Evolutionary conservation across 768 basidiomycete genomes (phyloP).

Genomic region (Filobasidium floriforme): DNA sequence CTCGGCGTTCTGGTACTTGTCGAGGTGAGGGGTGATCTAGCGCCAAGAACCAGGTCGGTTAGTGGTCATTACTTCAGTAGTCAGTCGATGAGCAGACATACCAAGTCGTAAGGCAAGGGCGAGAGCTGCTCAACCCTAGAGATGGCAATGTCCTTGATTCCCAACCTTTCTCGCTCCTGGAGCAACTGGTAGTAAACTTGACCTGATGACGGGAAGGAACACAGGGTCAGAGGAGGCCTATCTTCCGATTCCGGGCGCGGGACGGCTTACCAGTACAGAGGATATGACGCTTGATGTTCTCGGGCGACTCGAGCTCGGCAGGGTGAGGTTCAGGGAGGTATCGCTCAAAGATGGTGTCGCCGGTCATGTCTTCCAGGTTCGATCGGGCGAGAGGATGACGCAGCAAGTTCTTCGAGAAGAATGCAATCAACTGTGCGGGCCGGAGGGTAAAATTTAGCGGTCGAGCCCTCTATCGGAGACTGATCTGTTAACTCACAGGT

Average conservation of each 20-base stretch:
- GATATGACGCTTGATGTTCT: slow-evolving; percentile 84
- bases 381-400: slow-evolving; percentile 92
- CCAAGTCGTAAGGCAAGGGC: slow-evolving; percentile 93
- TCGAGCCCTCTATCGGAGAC: slow-evolving; percentile 10
- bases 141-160: slow-evolving; percentile 87
- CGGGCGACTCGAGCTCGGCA: slow-evolving; percentile 63
- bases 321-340: slow-evolving; percentile 79
- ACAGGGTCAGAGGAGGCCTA: no score
- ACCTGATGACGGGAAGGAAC: slow-evolving; percentile 45
- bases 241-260: no score
- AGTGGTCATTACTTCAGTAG: background rate
- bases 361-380: slow-evolving; percentile 74
- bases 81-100: slow-evolving; percentile 45
- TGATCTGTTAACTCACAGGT: slow-evolving; percentile 55
- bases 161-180: slow-evolving; percentile 81
- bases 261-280: slow-evolving; percentile 57
- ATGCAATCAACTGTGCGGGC: slow-evolving; percentile 62
- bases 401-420: slow-evolving; percentile 94
- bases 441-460: background rate
- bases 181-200: slow-evolving; percentile 89
- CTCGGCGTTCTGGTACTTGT: slow-evolving; percentile 92
- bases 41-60: slow-evolving; percentile 16
- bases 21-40: slow-evolving; percentile 83
- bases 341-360: slow-evolving; percentile 83
- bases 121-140: slow-evolving; percentile 90